phyloP scores from a whole-genome alignment of 768 basidiomycete genomes.

The Termitomyces bulborhizus region DNA sequence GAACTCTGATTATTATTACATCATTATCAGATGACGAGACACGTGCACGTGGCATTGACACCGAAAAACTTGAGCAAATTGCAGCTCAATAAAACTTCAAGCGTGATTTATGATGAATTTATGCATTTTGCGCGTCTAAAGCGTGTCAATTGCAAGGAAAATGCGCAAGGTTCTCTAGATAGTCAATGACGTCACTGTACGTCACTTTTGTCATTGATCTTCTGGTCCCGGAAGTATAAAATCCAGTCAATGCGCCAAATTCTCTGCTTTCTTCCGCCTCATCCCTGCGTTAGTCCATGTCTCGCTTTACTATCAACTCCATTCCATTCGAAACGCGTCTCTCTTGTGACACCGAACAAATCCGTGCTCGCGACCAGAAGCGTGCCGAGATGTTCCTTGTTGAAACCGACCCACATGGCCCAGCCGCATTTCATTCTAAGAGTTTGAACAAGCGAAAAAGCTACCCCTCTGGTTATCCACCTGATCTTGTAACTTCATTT shows the following conservation, averaged over 20 bases:
- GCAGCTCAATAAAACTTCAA: background rate
- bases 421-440: constrained; percentile 26
- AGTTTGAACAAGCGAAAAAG: constrained; percentile 6
- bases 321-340: constrained; percentile 43
- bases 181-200: constrained; percentile 1
- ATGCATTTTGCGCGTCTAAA: background rate
- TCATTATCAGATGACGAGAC: too few species aligned
- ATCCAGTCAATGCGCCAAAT: background rate
- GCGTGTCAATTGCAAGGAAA: background rate
- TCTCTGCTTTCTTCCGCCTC: background rate
- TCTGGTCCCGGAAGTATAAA: constrained; percentile 3
- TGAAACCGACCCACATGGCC: constrained; percentile 50
- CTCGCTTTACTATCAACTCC: constrained; percentile 27
- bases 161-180: too few species aligned
- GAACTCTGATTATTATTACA: too few species aligned
- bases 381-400: constrained; percentile 52
- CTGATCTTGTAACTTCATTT: constrained; percentile 48
- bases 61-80: background rate
- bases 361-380: constrained; percentile 46
- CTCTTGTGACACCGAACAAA: constrained; percentile 35
- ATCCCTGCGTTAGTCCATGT: constrained; percentile 22
- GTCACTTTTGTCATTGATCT: background rate
- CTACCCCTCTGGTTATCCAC: constrained; percentile 20
- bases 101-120: too few species aligned
- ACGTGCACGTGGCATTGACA: too few species aligned